A percentile compares a stretch with the other conserved stretches of the same genome.
Evolutionary conservation across 2,329 filamentous ascomycete genomes (phyloP).

Genomic region (Grosmannia serpens): DNA sequence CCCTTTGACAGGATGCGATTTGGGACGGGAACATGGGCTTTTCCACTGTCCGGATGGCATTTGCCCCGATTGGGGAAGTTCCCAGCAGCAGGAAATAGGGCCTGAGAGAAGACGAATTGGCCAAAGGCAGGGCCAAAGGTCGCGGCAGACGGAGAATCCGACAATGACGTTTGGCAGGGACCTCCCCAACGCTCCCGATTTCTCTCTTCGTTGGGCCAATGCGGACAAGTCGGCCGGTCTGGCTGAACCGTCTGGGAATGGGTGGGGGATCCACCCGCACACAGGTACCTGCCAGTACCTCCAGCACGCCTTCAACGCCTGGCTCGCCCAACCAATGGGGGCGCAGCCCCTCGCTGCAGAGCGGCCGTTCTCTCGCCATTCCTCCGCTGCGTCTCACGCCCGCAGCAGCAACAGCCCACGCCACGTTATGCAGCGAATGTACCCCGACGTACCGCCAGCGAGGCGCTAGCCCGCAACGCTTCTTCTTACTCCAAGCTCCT

Average conservation of each 20-base stretch:
- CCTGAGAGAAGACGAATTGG: neutral
- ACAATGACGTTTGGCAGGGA: neutral
- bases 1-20: neutral
- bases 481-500: neutral
- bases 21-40: neutral
- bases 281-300: neutral
- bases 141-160: neutral
- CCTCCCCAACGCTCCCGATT: neutral
- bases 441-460: neutral
- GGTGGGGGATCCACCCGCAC: neutral
- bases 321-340: neutral
- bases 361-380: too few species aligned
- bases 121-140: neutral
- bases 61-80: constrained; percentile 9
- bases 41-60: constrained; percentile 8
- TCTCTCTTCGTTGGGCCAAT: neutral
- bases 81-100: too few species aligned
- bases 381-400: neutral
- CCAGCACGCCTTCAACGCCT: neutral
- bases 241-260: neutral
- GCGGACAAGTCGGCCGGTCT: neutral
- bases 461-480: neutral
- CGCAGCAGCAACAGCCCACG: neutral
- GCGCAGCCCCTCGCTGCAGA: too few species aligned
- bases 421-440: neutral